Evolutionary conservation across 768 basidiomycete genomes (phyloP).

Genomic region (Amanita inopinata): DNA sequence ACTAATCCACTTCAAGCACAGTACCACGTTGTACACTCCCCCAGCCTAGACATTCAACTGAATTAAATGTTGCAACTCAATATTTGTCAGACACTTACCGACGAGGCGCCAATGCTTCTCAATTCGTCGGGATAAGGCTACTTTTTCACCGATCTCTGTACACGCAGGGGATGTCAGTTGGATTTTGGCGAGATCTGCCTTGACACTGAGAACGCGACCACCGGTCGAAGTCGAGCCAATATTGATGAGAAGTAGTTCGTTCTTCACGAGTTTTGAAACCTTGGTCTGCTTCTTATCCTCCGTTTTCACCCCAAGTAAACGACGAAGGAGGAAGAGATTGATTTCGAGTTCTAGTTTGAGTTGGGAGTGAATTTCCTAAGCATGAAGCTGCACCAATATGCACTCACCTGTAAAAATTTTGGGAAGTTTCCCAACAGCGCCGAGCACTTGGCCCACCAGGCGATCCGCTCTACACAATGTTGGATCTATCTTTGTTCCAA

Average conservation of each 20-base stretch:
- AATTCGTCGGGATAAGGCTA: conserved; percentile 87
- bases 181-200: conserved; percentile 91
- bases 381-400: background rate
- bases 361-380: conserved; percentile 5
- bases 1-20: conserved; percentile 67
- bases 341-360: conserved; percentile 71
- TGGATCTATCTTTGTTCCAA: conserved; percentile 94
- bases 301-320: conserved; percentile 94
- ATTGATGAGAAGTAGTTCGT: conserved; percentile 91
- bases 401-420: conserved; percentile 77
- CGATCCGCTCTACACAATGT: conserved; percentile 96
- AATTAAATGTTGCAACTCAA: background rate
- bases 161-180: conserved; percentile 91
- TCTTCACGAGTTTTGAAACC: conserved; percentile 83
- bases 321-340: conserved; percentile 87
- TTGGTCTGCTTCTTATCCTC: conserved; percentile 99
- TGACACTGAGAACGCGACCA: conserved; percentile 88
- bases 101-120: conserved; percentile 99
- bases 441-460: conserved; percentile 92
- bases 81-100: conserved; percentile 41
- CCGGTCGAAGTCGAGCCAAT: conserved; percentile 97
- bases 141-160: conserved; percentile 96
- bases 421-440: conserved; percentile 89
- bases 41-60: conserved; percentile 29
- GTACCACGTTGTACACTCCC: conserved; percentile 84